Evolutionary conservation across 495 filamentous ascomycete genomes (phyloP).

Genomic region (Aspergillus coremiiformis): DNA sequence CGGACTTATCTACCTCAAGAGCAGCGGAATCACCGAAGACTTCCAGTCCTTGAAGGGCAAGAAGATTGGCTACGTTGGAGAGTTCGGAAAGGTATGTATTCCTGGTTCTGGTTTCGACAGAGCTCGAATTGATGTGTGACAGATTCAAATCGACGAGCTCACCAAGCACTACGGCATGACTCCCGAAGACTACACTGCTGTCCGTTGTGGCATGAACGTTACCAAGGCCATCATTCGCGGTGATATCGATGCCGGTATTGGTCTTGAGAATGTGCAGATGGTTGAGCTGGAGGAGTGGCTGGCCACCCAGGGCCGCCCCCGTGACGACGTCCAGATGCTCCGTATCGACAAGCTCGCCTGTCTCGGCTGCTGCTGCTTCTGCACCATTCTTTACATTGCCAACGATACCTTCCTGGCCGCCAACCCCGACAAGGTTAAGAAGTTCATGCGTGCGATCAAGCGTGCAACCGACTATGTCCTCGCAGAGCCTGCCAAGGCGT

Average conservation of each 20-base stretch:
- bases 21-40: constrained; percentile 58
- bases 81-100: constrained; percentile 52
- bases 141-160: constrained; percentile 68
- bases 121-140: not conserved
- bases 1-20: constrained; percentile 62
- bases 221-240: constrained; percentile 59
- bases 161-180: constrained; percentile 67
- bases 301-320: constrained; percentile 48
- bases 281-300: constrained; percentile 67
- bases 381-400: constrained; percentile 64
- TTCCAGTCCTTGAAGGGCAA: constrained; percentile 57
- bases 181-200: constrained; percentile 59
- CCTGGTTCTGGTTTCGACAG: not conserved
- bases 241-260: constrained; percentile 61
- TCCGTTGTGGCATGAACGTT: constrained; percentile 58
- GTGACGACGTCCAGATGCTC: constrained; percentile 61
- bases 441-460: constrained; percentile 59
- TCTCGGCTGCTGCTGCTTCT: constrained; percentile 69
- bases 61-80: constrained; percentile 63
- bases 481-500: constrained; percentile 48
- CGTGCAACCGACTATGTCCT: constrained; percentile 60
- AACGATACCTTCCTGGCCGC: constrained; percentile 56
- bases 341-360: constrained; percentile 67
- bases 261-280: constrained; percentile 68
- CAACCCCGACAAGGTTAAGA: constrained; percentile 50